Conservation (phyloP, 163 green algal genomes). For the Chlamydomonas reinhardtii region DNA sequence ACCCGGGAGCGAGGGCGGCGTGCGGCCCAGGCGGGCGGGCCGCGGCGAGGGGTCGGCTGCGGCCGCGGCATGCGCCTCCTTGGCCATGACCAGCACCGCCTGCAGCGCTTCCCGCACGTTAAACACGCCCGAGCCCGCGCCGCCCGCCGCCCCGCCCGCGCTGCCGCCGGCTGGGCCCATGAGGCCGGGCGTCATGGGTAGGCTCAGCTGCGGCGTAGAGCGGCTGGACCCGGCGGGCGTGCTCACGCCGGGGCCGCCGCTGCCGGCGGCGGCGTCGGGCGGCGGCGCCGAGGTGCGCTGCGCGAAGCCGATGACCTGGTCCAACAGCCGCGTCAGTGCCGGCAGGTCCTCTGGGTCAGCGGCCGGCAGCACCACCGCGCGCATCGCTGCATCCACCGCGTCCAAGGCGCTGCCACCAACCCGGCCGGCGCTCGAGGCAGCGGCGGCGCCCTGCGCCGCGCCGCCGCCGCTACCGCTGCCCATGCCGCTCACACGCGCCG, state of each 20-base stretch:
- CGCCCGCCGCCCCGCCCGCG: too few relatives aligned
- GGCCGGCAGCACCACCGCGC: conserved; percentile 40
- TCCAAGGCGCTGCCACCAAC: conserved; percentile 50
- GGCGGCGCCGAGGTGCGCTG: conserved; percentile 34
- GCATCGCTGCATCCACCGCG: conserved; percentile 46
- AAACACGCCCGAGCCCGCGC: neutral
- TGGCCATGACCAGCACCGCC: neutral
- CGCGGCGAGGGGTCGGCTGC: neutral
- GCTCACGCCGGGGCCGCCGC: neutral
- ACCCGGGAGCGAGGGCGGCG: too few relatives aligned
- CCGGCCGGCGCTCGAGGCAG: neutral
- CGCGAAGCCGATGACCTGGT: conserved; percentile 44
- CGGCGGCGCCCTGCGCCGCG: neutral
- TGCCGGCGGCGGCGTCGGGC: neutral
- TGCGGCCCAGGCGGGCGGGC: neutral
- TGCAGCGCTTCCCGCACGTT: conserved; percentile 37
- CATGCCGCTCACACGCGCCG: neutral
- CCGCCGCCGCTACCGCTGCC: neutral
- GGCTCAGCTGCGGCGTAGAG: neutral
- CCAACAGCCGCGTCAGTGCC: conserved; percentile 43
- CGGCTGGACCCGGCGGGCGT: neutral
- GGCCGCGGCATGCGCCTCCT: neutral
- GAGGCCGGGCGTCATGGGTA: too few relatives aligned
- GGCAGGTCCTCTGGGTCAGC: conserved; percentile 45
- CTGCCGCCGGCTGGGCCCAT: neutral